phyloP scores from a whole-genome alignment of 1,284 basidiomycete genomes.

The Mycocalia duriaeana region DNA sequence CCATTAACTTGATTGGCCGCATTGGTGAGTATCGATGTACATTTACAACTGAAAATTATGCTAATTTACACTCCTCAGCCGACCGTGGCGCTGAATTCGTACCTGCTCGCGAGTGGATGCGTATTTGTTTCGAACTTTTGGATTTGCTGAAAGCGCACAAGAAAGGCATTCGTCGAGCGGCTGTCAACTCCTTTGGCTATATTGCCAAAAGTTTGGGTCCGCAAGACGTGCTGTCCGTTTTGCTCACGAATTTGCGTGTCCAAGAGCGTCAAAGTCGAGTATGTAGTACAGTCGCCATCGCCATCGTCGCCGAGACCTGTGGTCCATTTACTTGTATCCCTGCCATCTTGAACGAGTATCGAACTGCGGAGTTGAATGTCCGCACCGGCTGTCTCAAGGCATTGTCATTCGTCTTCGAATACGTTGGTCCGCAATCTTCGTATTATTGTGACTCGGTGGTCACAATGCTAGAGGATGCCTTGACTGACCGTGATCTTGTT shows the following conservation, averaged over 20 bases:
- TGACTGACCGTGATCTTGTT: conserved; percentile 96
- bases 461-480: conserved; percentile 95
- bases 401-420: conserved; percentile 97
- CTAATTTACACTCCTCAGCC: no score
- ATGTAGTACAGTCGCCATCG: conserved; percentile 97
- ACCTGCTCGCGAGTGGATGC: conserved; percentile 99
- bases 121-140: conserved; percentile 97
- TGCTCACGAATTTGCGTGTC: conserved; percentile 94
- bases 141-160: conserved; percentile 99
- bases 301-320: conserved; percentile 95
- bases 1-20: conserved; percentile 98
- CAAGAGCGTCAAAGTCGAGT: conserved; percentile 99
- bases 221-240: conserved; percentile 94
- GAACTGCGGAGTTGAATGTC: conserved; percentile 96
- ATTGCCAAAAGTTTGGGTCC: conserved; percentile 99
- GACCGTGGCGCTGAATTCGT: conserved; percentile 99
- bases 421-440: conserved; percentile 98
- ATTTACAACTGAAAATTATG: no score
- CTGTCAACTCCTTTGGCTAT: conserved; percentile 99
- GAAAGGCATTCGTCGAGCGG: conserved; percentile 96
- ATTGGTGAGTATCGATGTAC: conserved; percentile 56
- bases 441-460: conserved; percentile 98
- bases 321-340: conserved; percentile 99
- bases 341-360: conserved; percentile 97
- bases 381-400: conserved; percentile 99